A percentile compares a stretch with the other conserved stretches of the same genome.
phyloP scores from a whole-genome alignment of 2,329 filamentous ascomycete genomes.

The Raffaelea arxii region DNA sequence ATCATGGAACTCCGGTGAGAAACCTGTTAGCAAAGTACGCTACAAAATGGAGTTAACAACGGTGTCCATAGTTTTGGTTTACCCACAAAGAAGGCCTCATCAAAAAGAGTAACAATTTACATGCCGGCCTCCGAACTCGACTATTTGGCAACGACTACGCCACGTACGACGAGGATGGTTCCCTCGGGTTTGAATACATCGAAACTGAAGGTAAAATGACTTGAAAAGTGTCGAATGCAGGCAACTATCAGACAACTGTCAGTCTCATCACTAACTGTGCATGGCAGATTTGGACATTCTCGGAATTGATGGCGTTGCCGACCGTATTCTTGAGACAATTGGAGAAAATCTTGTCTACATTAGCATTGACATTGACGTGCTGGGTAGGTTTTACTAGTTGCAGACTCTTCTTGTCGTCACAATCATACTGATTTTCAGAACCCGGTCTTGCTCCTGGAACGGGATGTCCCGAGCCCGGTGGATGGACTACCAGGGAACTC shows the following conservation, averaged over 20 bases:
- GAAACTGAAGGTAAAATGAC: neutral
- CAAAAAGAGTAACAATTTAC: neutral
- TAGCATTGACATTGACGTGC: neutral
- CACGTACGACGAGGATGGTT: neutral
- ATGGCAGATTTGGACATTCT: neutral
- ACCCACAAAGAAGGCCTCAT: neutral
- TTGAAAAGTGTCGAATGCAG: no score
- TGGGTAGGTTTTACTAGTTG: neutral
- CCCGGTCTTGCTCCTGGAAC: neutral
- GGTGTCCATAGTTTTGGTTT: neutral
- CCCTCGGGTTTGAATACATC: neutral
- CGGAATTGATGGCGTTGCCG: neutral
- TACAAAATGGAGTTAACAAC: neutral
- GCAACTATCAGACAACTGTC: neutral
- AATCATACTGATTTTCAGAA: neutral
- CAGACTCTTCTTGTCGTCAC: neutral
- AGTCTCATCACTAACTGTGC: neutral
- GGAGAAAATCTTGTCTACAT: neutral
- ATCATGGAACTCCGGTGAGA: neutral
- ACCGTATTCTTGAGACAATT: neutral
- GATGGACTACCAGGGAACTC: neutral
- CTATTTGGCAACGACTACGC: neutral
- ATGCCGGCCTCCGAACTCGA: neutral
- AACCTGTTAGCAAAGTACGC: neutral
- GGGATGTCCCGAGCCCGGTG: neutral